A percentile compares a stretch with the other conserved stretches of the same genome.
Evolutionary conservation across 768 basidiomycete genomes (phyloP).

Genomic region (Boletus insuetus): DNA sequence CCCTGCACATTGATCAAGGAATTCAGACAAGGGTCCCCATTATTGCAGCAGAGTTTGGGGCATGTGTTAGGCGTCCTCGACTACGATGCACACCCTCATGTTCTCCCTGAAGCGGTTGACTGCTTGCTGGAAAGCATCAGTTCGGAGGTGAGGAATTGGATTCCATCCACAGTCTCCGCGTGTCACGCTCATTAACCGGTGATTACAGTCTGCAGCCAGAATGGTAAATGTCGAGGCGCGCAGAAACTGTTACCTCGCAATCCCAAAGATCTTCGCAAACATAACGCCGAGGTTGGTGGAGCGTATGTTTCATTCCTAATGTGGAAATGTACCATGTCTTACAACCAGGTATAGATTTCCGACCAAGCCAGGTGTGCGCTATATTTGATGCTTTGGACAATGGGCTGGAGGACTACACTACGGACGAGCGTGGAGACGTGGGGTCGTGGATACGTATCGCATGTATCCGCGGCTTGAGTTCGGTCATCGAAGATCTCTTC

Average conservation of each 20-base stretch:
- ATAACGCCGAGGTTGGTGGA: constrained; percentile 41
- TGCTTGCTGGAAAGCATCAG: constrained; percentile 63
- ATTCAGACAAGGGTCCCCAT: constrained; percentile 47
- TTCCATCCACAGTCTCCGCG: constrained; percentile 19
- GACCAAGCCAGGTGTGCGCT: constrained; percentile 41
- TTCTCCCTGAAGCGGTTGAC: constrained; percentile 49
- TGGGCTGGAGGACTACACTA: constrained; percentile 88
- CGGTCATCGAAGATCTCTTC: constrained; percentile 52
- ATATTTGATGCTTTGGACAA: constrained; percentile 56
- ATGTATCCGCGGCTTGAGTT: constrained; percentile 64
- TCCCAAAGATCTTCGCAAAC: constrained; percentile 46
- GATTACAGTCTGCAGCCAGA: constrained; percentile 32
- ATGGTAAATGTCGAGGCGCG: constrained; percentile 56
- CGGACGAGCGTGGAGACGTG: constrained; percentile 93
- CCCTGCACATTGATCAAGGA: constrained; percentile 62
- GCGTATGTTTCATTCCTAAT: constrained; percentile 39
- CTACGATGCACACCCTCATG: constrained; percentile 55
- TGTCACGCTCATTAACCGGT: constrained; percentile 19
- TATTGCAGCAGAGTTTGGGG: constrained; percentile 72
- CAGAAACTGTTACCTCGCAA: constrained; percentile 48
- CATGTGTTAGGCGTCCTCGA: constrained; percentile 65
- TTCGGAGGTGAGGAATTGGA: constrained; percentile 42
- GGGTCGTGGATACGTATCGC: constrained; percentile 92
- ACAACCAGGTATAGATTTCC: constrained; percentile 41
- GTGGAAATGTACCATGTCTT: constrained; percentile 7